Conservation (phyloP, 768 basidiomycete species). For the Lactarius vividus region DNA sequence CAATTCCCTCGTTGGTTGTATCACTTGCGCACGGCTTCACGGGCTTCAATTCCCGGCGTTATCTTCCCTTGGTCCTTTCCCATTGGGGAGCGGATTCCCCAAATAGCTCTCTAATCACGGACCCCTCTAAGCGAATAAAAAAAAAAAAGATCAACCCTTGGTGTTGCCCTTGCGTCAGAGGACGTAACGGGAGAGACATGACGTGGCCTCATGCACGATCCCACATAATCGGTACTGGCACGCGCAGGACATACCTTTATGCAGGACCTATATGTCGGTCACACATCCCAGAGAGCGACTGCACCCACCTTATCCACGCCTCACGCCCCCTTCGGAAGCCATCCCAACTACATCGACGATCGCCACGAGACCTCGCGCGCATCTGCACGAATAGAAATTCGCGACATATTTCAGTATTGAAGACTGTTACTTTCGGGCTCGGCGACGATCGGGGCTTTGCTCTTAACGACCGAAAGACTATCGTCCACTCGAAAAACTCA, state of each 20-base stretch:
- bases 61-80: neutral
- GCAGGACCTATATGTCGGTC: neutral
- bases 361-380: slow-evolving; percentile 12
- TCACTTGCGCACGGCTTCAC: neutral
- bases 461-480: neutral
- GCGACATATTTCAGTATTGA: neutral
- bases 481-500: neutral
- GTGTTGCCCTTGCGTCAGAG: slow-evolving; percentile 17
- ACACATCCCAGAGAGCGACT: slow-evolving; percentile 11
- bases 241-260: neutral
- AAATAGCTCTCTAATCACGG: neutral
- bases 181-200: slow-evolving; percentile 18
- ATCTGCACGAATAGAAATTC: slow-evolving; percentile 5
- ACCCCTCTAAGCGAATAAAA: slow-evolving; percentile 6
- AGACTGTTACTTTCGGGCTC: neutral
- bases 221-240: neutral
- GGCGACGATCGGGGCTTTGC: neutral
- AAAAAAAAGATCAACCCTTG: neutral
- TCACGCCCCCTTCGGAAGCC: neutral
- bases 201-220: slow-evolving; percentile 15
- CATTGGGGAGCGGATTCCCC: neutral
- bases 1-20: slow-evolving; percentile 3
- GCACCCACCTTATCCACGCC: slow-evolving; percentile 5
- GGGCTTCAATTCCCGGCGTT: slow-evolving; percentile 1
- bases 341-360: slow-evolving; percentile 2